Conservation (phyloP, 1,284 basidiomycete species). For the Melampsora americana region DNA sequence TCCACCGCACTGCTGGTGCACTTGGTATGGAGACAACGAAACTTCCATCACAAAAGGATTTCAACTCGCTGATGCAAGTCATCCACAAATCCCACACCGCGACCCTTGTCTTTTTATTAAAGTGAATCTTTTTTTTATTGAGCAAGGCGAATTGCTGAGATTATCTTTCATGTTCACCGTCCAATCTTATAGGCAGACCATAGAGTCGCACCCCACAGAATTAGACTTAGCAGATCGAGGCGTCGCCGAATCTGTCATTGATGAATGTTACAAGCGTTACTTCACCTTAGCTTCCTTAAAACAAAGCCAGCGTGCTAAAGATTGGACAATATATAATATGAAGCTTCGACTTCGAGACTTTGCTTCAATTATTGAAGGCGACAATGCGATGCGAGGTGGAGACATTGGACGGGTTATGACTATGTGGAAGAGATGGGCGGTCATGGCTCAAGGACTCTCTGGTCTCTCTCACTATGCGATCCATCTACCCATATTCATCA, state of each 20-base stretch:
- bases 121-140: not conserved
- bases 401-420: too few species aligned
- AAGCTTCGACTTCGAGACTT: not conserved
- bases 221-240: not conserved
- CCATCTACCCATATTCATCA: conserved; percentile 12
- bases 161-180: not conserved
- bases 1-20: not conserved
- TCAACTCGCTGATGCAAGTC: conserved; percentile 16
- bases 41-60: conserved; percentile 3
- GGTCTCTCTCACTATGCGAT: conserved; percentile 12
- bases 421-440: conserved; percentile 20
- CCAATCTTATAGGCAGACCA: not conserved
- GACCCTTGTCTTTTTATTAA: conserved; percentile 7
- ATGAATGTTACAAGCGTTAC: conserved; percentile 3
- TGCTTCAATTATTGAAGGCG: too few species aligned
- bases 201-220: not conserved
- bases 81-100: conserved; percentile 14
- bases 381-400: too few species aligned
- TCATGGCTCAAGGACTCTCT: conserved; percentile 23
- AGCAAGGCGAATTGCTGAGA: not conserved
- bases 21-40: conserved; percentile 1
- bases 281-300: conserved; percentile 1
- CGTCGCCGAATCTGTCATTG: conserved; percentile 4
- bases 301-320: not conserved
- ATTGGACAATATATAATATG: not conserved